A percentile compares a stretch with the other conserved stretches of the same genome.
Evolutionary conservation across 176 grass and related monocot species (phyloP).

Genomic region (Phoenix roebelenii): DNA sequence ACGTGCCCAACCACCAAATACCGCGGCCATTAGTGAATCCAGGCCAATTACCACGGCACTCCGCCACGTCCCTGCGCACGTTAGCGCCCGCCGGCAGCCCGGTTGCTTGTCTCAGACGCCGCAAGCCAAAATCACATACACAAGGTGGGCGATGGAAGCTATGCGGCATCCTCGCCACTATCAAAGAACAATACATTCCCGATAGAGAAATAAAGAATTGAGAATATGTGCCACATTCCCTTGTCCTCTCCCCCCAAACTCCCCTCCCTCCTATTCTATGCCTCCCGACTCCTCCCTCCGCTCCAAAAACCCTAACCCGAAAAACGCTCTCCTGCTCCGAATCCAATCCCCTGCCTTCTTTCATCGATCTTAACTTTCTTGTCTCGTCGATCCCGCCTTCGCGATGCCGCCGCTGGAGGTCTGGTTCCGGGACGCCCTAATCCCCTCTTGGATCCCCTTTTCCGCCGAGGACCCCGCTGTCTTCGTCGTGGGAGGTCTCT

Average conservation of each 20-base stretch:
- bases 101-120: too few species aligned
- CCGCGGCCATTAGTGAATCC: too few species aligned
- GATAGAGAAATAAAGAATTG: not conserved
- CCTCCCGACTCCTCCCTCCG: not conserved
- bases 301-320: conserved; percentile 30
- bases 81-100: too few species aligned
- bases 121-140: too few species aligned
- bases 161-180: too few species aligned
- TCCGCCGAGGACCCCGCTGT: conserved; percentile 9
- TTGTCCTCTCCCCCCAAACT: not conserved
- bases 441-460: not conserved
- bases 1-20: too few species aligned
- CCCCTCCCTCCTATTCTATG: conserved; percentile 2
- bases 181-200: too few species aligned
- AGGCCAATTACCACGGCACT: too few species aligned
- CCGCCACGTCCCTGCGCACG: too few species aligned
- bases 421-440: conserved; percentile 36
- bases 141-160: too few species aligned
- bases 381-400: not conserved
- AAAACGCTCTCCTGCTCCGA: not conserved
- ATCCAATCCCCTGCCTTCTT: not conserved
- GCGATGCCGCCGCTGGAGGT: conserved; percentile 77
- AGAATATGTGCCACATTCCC: conserved; percentile 11
- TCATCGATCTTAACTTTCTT: not conserved
- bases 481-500: conserved; percentile 35